Evolutionary conservation across 192 early-diverging fungal genomes (phyloP).

Genomic region (Cladochytrium replicatum): DNA sequence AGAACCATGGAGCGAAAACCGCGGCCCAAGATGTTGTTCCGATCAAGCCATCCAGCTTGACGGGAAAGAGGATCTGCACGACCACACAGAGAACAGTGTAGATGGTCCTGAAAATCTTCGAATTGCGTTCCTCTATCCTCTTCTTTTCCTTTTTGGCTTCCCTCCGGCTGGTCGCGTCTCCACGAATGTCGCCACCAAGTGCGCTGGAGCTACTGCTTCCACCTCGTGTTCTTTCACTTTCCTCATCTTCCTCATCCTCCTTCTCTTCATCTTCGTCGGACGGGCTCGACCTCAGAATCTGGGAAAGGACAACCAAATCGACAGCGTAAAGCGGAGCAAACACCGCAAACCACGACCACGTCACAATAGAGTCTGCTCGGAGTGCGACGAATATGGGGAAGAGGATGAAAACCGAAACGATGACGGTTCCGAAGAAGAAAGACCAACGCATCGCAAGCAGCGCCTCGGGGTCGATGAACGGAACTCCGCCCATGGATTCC

Average conservation of each 20-base stretch:
- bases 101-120: slow-evolving; percentile 19
- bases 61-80: slow-evolving; percentile 71
- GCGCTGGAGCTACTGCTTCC: no score
- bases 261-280: slow-evolving; percentile 28
- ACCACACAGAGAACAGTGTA: slow-evolving; percentile 46
- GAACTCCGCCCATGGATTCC: slow-evolving; percentile 24
- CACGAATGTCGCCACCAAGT: no score
- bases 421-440: slow-evolving; percentile 21
- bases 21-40: slow-evolving; percentile 49
- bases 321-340: slow-evolving; percentile 78
- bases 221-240: slow-evolving; percentile 17
- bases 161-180: no score
- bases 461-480: slow-evolving; percentile 37
- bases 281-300: slow-evolving; percentile 11
- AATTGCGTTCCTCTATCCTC: slow-evolving; percentile 15
- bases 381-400: slow-evolving; percentile 76
- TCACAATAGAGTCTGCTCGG: slow-evolving; percentile 57
- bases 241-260: slow-evolving; percentile 33
- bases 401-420: slow-evolving; percentile 56
- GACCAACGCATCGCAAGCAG: slow-evolving; percentile 29
- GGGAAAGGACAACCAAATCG: slow-evolving; percentile 35
- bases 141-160: slow-evolving; percentile 28
- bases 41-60: slow-evolving; percentile 56
- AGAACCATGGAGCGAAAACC: slow-evolving; percentile 75
- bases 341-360: slow-evolving; percentile 63